These are phyloP conservation scores for Symbiodinium natans DNA, from an alignment of 73 alveolate species.

Conservation along the genomic window DNA sequence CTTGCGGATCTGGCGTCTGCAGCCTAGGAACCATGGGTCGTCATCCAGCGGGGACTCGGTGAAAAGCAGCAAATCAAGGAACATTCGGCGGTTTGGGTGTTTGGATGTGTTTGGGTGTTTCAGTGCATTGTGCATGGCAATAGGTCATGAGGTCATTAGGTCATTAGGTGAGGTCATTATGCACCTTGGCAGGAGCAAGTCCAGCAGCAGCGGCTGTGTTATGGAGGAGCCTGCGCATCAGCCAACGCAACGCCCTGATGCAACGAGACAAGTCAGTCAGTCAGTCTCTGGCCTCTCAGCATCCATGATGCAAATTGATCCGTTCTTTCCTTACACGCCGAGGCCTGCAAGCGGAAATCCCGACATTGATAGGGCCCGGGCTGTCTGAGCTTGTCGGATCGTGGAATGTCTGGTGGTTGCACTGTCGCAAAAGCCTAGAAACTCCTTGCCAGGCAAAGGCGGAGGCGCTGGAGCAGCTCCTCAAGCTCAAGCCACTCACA, in stretches of 20 bases:
- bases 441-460: slow-evolving; percentile 33
- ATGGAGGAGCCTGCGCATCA: slow-evolving; percentile 70
- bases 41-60: slow-evolving; percentile 82
- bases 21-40: neutral
- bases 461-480: slow-evolving; percentile 79
- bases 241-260: neutral
- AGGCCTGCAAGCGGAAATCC: slow-evolving; percentile 79
- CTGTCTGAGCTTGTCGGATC: neutral
- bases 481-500: slow-evolving; percentile 62
- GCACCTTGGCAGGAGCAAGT: slow-evolving; percentile 16
- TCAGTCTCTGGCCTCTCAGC: neutral
- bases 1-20: too few relatives aligned
- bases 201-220: slow-evolving; percentile 85
- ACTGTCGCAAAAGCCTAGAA: too few relatives aligned
- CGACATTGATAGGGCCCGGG: slow-evolving; percentile 60
- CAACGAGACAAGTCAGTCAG: too few relatives aligned
- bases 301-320: neutral
- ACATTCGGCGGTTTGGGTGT: too few relatives aligned
- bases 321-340: neutral
- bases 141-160: too few relatives aligned
- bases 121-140: too few relatives aligned
- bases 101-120: neutral
- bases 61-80: slow-evolving; percentile 32
- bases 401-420: neutral
- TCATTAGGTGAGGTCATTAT: too few relatives aligned